Evolutionary conservation across 306 rosid genomes (phyloP), one percentile per base, ranked within the genome.

Genomic region (Fragaria nilgerrensis): DNA sequence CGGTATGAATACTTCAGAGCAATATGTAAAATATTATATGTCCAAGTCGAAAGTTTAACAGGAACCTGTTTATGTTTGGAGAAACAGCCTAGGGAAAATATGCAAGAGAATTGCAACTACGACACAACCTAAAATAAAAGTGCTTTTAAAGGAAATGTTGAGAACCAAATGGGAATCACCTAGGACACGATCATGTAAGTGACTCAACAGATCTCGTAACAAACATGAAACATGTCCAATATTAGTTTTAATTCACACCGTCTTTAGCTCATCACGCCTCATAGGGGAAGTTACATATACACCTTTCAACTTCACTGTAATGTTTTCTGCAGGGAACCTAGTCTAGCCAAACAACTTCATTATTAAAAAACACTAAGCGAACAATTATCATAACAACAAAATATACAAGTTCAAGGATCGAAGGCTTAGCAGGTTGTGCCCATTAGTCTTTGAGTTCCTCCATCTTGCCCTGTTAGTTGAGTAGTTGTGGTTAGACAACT

Each of bases 391-490:
- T 34, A 5, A 9, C 32, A 50, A 50, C 27, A 14, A 27, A n/a
- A 39, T 36, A 41, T 15, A 53, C 19, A 3, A 36, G 66, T 11
- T 27, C 66, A 1, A 53, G 50, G 14, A 72, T 53, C 50, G n/a
- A 73, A 0, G 3, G 34, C 43, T 53, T 20, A 13, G 76, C 49
- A 36, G 34, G 15, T 72, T 44, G 7, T 0, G 67, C 55, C 27
- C 50, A 36, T 58, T 20, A 48, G 76, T 84, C 82, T 32, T 83
- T 83, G 84, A 94, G 92, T 83, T 94, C 98, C 87, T 94, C 96
- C 98, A 94, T 92, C 71, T 86, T 82, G 11, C 98, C 98, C 98
- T 94, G 86, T 82, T 53, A 66, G 82, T 47, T 50, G 43, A 79
- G 53, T 67, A 43, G 50, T 5, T 37, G 20, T 9, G 10, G 49